A percentile compares a stretch with the other conserved stretches of the same genome.
phyloP scores from a whole-genome alignment of 192 early-diverging fungal species.

The Gonapodya prolifera region DNA sequence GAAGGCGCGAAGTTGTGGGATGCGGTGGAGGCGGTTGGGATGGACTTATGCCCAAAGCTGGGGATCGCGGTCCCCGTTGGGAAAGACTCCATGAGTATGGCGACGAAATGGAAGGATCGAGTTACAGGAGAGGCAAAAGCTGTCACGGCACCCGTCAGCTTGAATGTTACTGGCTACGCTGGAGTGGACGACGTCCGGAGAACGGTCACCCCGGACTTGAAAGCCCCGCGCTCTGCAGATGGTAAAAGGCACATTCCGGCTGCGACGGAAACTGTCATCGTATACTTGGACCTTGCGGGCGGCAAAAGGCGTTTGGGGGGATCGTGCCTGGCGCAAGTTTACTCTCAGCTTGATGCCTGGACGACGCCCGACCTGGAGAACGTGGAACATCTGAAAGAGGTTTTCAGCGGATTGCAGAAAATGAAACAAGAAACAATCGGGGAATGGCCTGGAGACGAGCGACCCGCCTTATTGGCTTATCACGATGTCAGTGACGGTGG shows the following conservation, averaged over 20 bases:
- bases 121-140: conserved; percentile 24
- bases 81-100: conserved; percentile 99
- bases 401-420: conserved; percentile 65
- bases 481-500: conserved; percentile 99
- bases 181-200: conserved; percentile 73
- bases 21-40: conserved; percentile 83
- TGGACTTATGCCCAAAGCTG: conserved; percentile 83
- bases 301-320: conserved; percentile 86
- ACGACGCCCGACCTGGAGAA: conserved; percentile 81
- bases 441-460: conserved; percentile 21
- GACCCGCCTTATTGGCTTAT: conserved; percentile 65
- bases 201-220: conserved; percentile 84
- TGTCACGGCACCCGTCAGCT: conserved; percentile 81
- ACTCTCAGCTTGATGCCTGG: conserved; percentile 60
- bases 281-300: conserved; percentile 74
- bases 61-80: conserved; percentile 95
- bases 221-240: not conserved
- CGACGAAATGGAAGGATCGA: conserved; percentile 68
- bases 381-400: conserved; percentile 46
- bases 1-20: conserved; percentile 88
- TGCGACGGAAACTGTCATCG: conserved; percentile 43
- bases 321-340: conserved; percentile 90
- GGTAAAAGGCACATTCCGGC: not conserved
- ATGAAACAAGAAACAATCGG: conserved; percentile 16
- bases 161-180: conserved; percentile 87